Conservation (phyloP, 2,329 filamentous ascomycete species). For the Aspergillus versicolor region DNA sequence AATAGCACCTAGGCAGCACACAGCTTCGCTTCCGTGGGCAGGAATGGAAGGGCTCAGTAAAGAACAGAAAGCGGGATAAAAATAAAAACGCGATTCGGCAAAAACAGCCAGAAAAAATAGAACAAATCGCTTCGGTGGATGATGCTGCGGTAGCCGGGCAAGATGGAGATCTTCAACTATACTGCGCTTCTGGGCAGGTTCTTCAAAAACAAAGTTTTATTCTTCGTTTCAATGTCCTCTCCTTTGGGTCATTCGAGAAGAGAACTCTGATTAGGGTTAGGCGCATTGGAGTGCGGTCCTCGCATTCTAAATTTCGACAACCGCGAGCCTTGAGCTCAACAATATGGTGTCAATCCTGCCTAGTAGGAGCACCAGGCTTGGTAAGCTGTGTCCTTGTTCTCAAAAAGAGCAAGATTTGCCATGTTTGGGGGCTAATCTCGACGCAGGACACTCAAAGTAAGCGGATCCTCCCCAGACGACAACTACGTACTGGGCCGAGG, state of each 20-base stretch:
- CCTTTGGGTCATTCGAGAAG: background rate
- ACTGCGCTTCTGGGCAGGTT: conserved; percentile 11
- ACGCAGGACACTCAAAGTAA: background rate
- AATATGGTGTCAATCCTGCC: conserved; percentile 1
- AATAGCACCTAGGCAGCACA: background rate
- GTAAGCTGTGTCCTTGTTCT: conserved; percentile 4
- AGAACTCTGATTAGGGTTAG: conserved; percentile 8
- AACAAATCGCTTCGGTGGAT: conserved; percentile 2
- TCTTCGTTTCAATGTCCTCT: conserved; percentile 3
- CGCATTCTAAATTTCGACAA: background rate
- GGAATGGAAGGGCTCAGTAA: conserved; percentile 9
- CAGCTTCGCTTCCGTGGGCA: conserved; percentile 5
- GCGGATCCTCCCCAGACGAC: background rate
- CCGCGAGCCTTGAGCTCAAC: conserved; percentile 7
- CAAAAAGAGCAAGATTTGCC: conserved; percentile 9
- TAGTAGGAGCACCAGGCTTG: conserved; percentile 6
- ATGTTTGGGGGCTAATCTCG: conserved; percentile 9
- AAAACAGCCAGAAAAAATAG: background rate
- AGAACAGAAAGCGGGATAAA: conserved; percentile 2
- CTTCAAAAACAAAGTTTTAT: conserved; percentile 5
- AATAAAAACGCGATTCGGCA: conserved; percentile 1
- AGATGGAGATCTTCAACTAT: conserved; percentile 21
- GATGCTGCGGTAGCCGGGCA: conserved; percentile 1
- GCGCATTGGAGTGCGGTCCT: background rate
- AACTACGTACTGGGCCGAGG: conserved; percentile 9